Conservation (phyloP, 2,329 filamentous ascomycete species). For the Catunica adiposa region DNA sequence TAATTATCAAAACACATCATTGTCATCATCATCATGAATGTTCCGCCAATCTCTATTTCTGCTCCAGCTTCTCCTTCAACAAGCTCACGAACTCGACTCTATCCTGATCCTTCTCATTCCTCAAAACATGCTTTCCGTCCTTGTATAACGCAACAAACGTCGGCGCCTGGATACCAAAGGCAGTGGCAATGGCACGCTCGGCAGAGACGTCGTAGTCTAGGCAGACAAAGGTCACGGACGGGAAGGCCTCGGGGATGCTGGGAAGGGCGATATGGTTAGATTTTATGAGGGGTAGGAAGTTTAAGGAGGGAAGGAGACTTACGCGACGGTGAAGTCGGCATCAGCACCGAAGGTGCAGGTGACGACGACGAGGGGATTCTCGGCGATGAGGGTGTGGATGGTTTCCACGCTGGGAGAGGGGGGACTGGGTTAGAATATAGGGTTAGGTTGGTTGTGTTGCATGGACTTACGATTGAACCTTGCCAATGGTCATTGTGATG, state of each 20-base stretch:
- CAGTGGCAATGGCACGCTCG: neutral
- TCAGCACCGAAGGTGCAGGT: neutral
- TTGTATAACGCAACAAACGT: neutral
- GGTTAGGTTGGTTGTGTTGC: neutral
- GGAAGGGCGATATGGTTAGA: neutral
- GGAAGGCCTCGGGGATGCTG: neutral
- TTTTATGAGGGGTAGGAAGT: neutral
- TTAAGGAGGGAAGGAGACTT: neutral
- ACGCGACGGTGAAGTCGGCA: neutral
- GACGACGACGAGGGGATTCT: neutral
- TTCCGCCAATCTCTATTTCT: neutral
- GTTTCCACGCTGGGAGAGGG: neutral
- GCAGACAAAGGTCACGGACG: slow-evolving; percentile 1
- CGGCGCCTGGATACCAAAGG: neutral
- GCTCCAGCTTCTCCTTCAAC: neutral
- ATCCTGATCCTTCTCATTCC: neutral
- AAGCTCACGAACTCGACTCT: neutral
- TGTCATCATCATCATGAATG: too few species aligned
- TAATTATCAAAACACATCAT: too few species aligned
- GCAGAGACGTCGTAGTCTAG: neutral
- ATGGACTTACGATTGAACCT: neutral
- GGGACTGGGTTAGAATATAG: neutral
- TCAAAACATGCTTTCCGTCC: neutral
- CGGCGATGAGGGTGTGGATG: neutral
- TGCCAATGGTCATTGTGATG: slow-evolving; percentile 1